These are phyloP conservation scores for Phialocephala sp. DNA, from an alignment of 2,329 filamentous ascomycete genomes.

Conservation along the genomic window DNA sequence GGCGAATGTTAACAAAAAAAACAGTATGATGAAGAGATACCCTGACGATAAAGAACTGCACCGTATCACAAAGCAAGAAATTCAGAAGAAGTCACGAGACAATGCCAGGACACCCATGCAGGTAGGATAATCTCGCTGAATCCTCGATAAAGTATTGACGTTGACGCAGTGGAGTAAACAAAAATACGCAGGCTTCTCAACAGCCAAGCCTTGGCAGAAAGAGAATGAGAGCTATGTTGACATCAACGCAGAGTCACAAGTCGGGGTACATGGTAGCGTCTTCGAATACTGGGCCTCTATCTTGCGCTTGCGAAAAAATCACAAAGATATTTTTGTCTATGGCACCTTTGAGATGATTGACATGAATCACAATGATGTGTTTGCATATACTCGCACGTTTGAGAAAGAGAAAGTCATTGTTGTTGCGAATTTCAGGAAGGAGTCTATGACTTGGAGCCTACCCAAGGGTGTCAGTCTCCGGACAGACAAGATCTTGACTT, in stretches of 20 bases:
- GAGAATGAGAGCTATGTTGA: conserved; percentile 65
- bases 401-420: conserved; percentile 30
- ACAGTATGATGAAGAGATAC: conserved; percentile 43
- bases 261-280: conserved; percentile 54
- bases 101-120: conserved; percentile 73
- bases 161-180: conserved; percentile 61
- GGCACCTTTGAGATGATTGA: conserved; percentile 64
- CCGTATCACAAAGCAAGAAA: conserved; percentile 50
- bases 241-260: conserved; percentile 67
- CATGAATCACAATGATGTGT: conserved; percentile 58
- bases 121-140: too few species aligned
- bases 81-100: conserved; percentile 67
- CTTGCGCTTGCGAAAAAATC: conserved; percentile 63
- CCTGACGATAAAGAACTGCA: conserved; percentile 48
- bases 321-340: conserved; percentile 69
- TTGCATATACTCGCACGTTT: conserved; percentile 53
- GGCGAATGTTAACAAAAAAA: conserved; percentile 10
- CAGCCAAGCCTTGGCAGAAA: conserved; percentile 69
- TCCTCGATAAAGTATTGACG: too few species aligned
- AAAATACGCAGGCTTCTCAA: conserved; percentile 69
- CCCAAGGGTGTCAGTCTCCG: conserved; percentile 20
- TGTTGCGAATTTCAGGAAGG: conserved; percentile 32
- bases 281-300: conserved; percentile 67
- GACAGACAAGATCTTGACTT: conserved; percentile 22
- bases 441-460: conserved; percentile 27